These are phyloP conservation scores for Leucogyrophana mollusca DNA, from an alignment of 768 basidiomycete genomes.

Conservation along the genomic window DNA sequence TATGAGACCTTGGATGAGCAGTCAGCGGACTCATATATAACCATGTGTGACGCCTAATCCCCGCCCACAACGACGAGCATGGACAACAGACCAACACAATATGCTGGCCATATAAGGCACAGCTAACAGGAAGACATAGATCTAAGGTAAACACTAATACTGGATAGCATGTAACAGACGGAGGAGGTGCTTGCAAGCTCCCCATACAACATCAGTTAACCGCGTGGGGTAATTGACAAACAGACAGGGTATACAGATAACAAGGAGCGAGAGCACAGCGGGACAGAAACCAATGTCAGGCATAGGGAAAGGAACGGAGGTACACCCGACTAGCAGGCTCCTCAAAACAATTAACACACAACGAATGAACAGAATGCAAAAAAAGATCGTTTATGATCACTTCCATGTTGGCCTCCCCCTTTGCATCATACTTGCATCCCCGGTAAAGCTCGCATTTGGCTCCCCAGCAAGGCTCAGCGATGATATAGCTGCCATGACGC, in stretches of 20 bases:
- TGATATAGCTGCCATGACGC: conserved; percentile 28
- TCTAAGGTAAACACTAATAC: conserved; percentile 22
- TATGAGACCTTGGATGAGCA: too few species aligned
- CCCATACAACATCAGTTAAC: conserved; percentile 4
- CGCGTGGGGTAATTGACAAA: conserved; percentile 5
- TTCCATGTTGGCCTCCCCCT: conserved; percentile 52
- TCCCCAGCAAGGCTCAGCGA: conserved; percentile 35
- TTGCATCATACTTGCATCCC: conserved; percentile 49
- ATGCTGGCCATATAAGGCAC: too few species aligned
- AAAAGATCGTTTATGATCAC: conserved; percentile 31
- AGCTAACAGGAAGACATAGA: conserved; percentile 18
- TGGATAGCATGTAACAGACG: conserved; percentile 18
- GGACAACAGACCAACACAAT: too few species aligned
- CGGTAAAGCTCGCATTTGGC: conserved; percentile 41
- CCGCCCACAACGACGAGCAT: too few species aligned
- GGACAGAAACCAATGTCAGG: neutral
- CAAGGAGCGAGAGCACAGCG: conserved; percentile 5
- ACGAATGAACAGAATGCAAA: conserved; percentile 7
- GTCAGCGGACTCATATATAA: too few species aligned
- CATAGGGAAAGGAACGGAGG: conserved; percentile 4
- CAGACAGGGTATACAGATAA: conserved; percentile 17
- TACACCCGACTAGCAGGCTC: neutral
- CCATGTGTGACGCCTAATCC: too few species aligned
- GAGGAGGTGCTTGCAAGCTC: conserved; percentile 3
- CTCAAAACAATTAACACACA: neutral